Evolutionary conservation across 228 moss, liverwort and hornwort genomes (phyloP), one percentile per base, ranked within the genome.

Genomic region (Sphagnum magellanicum): DNA sequence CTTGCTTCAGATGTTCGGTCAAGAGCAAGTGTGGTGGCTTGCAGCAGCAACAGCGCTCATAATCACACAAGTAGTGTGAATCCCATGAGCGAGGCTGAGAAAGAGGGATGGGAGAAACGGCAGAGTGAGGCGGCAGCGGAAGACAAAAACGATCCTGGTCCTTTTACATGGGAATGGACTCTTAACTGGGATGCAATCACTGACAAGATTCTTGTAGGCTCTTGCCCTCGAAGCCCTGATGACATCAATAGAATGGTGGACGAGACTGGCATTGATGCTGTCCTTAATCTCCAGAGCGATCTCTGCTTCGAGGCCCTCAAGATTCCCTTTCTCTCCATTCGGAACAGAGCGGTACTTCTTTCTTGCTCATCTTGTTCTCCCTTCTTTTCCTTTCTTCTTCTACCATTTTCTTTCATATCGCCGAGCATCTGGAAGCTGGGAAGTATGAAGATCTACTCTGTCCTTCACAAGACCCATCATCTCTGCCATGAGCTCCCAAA

Each of bases 261-360:
- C 51, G 82, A 86, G 61, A 81, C 79, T 1, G 79, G 82, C 52
- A 66, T 86, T 12, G 85, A 86, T 69, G 82, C 85, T 7, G 68
- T 86, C 57, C 82, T 86, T 6, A 86, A 86, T 60, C 75, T 86
- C 4, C 85, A 86, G 63, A 79, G 85, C 57, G 75, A 63, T 5
- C 82, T 86, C 15, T 86, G 85, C 63, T 86, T 86, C 57, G 85
- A 86, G 7, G 82, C 82, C 17, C 82, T 86, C 63, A 75, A 86
- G 59, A 86, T 86, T 52, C 85, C 85, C 1, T 73, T 59, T 52
- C 75, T 77, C 4, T 74, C 79, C 60, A 70, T 70, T 50, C 63
- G 70, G 50, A 70, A 70, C 62, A 70, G 63, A 63, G 70, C 70
- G 61, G 70, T 70, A 70, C 8, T 47, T 16, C 61, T 50, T 55